Conservation (phyloP, 352 stramenopile species). For the Globisporangium cederbergense region DNA sequence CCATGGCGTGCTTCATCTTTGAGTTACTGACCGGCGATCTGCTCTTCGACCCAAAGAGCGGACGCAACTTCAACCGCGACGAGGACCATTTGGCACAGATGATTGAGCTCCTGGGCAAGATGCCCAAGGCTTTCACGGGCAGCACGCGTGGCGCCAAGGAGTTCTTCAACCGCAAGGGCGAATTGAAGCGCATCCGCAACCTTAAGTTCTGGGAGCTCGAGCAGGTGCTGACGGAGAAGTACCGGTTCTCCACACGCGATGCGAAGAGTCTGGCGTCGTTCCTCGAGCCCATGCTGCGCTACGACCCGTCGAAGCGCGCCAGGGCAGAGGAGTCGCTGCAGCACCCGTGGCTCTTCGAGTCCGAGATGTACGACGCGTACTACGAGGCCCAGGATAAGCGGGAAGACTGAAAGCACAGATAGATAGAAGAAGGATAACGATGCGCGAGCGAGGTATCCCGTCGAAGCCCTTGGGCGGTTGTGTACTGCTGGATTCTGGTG, state of each 20-base stretch:
- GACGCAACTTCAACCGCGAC: constrained; percentile 82
- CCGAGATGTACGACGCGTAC: constrained; percentile 10
- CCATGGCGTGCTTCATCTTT: constrained; percentile 98
- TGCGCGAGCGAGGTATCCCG: not conserved
- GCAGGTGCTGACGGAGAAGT: constrained; percentile 96
- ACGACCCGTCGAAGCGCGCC: constrained; percentile 80
- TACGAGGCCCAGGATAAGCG: constrained; percentile 17
- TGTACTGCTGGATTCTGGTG: not conserved
- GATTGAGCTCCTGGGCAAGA: constrained; percentile 97
- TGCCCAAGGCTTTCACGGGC: constrained; percentile 91
- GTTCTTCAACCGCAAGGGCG: constrained; percentile 97
- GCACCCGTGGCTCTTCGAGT: constrained; percentile 90
- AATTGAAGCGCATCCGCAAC: constrained; percentile 97
- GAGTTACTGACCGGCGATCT: constrained; percentile 99
- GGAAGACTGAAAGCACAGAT: constrained; percentile 5
- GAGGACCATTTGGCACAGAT: constrained; percentile 99
- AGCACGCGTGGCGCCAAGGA: constrained; percentile 85
- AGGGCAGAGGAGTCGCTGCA: constrained; percentile 93
- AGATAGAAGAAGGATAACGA: constrained; percentile 6
- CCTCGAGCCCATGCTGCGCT: constrained; percentile 92
- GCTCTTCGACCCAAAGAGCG: constrained; percentile 97
- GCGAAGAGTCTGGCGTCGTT: constrained; percentile 92
- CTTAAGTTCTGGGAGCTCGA: constrained; percentile 98
- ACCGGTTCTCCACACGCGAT: constrained; percentile 88
- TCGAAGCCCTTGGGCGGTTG: not conserved